Evolutionary conservation across 2,329 filamentous ascomycete genomes (phyloP), one percentile per base, ranked within the genome.

Genomic region (Aspergillus intermedius): DNA sequence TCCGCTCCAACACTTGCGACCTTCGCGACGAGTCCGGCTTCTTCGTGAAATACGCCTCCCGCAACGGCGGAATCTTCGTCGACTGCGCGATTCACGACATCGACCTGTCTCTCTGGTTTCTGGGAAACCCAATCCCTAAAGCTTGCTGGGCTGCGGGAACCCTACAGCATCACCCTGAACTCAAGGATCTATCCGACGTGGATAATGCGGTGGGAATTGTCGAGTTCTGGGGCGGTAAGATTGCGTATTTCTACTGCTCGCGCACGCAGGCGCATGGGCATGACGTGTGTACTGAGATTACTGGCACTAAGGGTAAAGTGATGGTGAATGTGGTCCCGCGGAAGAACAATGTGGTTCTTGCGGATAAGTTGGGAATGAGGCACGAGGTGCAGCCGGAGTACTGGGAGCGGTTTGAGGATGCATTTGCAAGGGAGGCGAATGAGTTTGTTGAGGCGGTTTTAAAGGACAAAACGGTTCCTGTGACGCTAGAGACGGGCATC

Each of bases 51-150:
- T 84, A 84, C 63, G 78, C 81, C 9, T 71, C 79, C 56, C 79
- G 77, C 63, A 76, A 70, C 2, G 81, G 82, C 25, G 80, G 80
- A 43, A 82, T 84, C 60, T 84, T 84, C 55, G 81, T 84, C 47
- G 81, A 84, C 68, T 82, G 78, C 67, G 77, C 76, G 50, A 79
- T 84, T 57, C 81, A 84, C 68, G 81, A 84, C 55, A 83, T 84
- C 53, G 79, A 82, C 52, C 72, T 82, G 3, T 72, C 77, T 4
- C 49, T 58, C 25, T 60, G 48, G 52, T 64, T 56, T 44, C 52
- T 66, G 19, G 58, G 60, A 10, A 53, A 60, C 32, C 56, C 56
- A 2, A 46, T 54, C n/a, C 49, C 66, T 45, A 63, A 69, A 56
- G 57, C 66, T 42, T 54, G 64, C 30, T 65, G 57, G 47, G 59